Conservation (phyloP, 2,329 filamentous ascomycete genomes). For the Fusarium sp. region DNA sequence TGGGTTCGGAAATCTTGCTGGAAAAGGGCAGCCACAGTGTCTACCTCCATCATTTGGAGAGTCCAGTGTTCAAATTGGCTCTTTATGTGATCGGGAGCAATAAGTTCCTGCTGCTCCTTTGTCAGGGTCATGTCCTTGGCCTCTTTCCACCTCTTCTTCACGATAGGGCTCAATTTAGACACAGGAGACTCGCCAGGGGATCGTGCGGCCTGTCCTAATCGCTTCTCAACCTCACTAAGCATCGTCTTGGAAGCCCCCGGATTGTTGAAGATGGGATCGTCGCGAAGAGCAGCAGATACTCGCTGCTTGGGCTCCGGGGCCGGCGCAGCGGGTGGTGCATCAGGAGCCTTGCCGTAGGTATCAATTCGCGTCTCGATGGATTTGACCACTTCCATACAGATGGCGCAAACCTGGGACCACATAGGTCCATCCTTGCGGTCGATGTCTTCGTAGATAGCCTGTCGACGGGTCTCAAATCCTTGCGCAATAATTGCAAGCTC, state of each 20-base stretch:
- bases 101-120: conserved; percentile 63
- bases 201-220: conserved; percentile 54
- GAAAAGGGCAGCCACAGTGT: conserved; percentile 73
- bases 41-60: conserved; percentile 55
- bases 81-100: conserved; percentile 59
- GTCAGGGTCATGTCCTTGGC: conserved; percentile 59
- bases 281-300: conserved; percentile 52
- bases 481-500: conserved; percentile 84
- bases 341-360: conserved; percentile 60
- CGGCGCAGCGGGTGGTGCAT: conserved; percentile 45
- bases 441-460: conserved; percentile 86
- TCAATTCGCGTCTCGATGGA: conserved; percentile 74
- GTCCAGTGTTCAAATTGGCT: conserved; percentile 59
- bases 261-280: conserved; percentile 57
- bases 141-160: conserved; percentile 59
- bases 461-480: conserved; percentile 77
- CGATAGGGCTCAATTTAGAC: conserved; percentile 60
- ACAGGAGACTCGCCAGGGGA: conserved; percentile 59
- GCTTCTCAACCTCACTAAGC: conserved; percentile 56
- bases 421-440: conserved; percentile 81
- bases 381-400: conserved; percentile 76
- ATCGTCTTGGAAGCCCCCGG: conserved; percentile 50
- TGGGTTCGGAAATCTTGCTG: conserved; percentile 73
- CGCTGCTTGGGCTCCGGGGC: conserved; percentile 46
- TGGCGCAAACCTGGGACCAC: conserved; percentile 79